Percentiles rank a stretch among this genome's conserved stretches.
These are phyloP conservation scores for Arthroderma sp. DNA, from an alignment of 2,329 filamentous ascomycete genomes.

Conservation along the genomic window DNA sequence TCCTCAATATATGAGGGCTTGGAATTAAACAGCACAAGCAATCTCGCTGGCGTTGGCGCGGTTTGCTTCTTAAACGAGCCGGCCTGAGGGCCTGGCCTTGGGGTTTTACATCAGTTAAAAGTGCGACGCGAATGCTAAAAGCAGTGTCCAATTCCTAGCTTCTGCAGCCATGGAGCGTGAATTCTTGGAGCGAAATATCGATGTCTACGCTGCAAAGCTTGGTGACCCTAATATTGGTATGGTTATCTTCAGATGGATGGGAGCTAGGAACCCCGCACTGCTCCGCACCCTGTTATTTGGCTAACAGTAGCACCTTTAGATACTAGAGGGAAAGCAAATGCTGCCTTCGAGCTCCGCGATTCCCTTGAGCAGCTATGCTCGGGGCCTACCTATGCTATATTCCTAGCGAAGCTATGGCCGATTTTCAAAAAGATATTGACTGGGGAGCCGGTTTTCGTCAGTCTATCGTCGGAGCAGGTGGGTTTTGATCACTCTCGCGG, in stretches of 20 bases:
- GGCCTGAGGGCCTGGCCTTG: conserved; percentile 11
- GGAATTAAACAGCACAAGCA: background rate
- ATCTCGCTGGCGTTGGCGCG: background rate
- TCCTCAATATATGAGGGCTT: no score
- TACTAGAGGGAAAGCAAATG: conserved; percentile 32
- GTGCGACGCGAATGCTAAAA: conserved; percentile 3
- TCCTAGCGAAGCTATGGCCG: conserved; percentile 78
- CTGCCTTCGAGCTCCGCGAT: conserved; percentile 78
- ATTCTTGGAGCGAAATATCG: conserved; percentile 34
- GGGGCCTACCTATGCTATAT: conserved; percentile 61
- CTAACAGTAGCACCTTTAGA: background rate
- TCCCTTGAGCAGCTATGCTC: conserved; percentile 74
- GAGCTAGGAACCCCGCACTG: background rate
- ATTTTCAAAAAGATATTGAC: conserved; percentile 76
- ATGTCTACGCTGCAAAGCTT: conserved; percentile 37
- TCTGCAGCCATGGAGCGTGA: conserved; percentile 12
- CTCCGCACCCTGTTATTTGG: background rate
- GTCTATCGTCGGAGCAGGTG: conserved; percentile 79
- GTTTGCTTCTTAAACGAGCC: conserved; percentile 3
- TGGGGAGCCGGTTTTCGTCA: conserved; percentile 80
- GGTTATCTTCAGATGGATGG: conserved; percentile 9
- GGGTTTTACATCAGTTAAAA: background rate
- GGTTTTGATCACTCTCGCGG: conserved; percentile 16
- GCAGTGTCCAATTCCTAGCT: background rate
- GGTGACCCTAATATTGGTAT: conserved; percentile 36